A percentile compares a stretch with the other conserved stretches of the same genome.
Evolutionary conservation across 2,329 filamentous ascomycete genomes (phyloP).

Genomic region (Penicillium psychrosexuale): DNA sequence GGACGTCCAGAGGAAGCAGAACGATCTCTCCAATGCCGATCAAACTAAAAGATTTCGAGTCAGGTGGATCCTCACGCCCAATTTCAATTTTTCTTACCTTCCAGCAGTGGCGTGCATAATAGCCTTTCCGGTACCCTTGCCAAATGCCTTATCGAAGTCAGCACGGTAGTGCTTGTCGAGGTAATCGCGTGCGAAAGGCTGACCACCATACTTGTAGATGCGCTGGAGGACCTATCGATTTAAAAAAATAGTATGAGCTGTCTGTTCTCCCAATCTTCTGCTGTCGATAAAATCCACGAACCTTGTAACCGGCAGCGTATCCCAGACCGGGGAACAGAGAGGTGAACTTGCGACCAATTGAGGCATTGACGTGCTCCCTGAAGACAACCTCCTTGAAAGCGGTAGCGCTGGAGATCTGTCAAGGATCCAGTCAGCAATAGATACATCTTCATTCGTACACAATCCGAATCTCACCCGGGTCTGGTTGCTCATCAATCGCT

Average conservation of each 20-base stretch:
- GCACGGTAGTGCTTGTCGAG: slow-evolving; percentile 74
- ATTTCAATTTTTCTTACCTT: slow-evolving; percentile 53
- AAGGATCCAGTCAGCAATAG: slow-evolving; percentile 4
- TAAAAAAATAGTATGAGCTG: slow-evolving; percentile 10
- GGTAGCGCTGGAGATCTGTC: slow-evolving; percentile 54
- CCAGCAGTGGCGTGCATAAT: slow-evolving; percentile 97
- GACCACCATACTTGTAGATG: slow-evolving; percentile 98
- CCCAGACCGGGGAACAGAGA: slow-evolving; percentile 95
- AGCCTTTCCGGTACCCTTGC: slow-evolving; percentile 95
- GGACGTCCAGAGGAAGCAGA: slow-evolving; percentile 87
- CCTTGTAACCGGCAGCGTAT: slow-evolving; percentile 97
- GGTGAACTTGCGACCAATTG: slow-evolving; percentile 74
- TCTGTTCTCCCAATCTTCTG: neutral
- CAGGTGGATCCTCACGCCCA: neutral
- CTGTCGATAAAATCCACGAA: slow-evolving; percentile 32
- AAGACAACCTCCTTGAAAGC: slow-evolving; percentile 91
- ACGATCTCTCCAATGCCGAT: slow-evolving; percentile 98
- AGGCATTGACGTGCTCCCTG: slow-evolving; percentile 75
- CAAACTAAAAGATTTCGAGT: slow-evolving; percentile 53
- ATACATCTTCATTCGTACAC: neutral
- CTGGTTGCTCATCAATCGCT: slow-evolving; percentile 99
- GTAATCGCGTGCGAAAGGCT: slow-evolving; percentile 91
- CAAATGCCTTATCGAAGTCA: slow-evolving; percentile 84
- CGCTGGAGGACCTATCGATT: slow-evolving; percentile 71
- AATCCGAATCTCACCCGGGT: slow-evolving; percentile 55